phyloP scores from a whole-genome alignment of 768 basidiomycete genomes.

The Boletus sp. region DNA sequence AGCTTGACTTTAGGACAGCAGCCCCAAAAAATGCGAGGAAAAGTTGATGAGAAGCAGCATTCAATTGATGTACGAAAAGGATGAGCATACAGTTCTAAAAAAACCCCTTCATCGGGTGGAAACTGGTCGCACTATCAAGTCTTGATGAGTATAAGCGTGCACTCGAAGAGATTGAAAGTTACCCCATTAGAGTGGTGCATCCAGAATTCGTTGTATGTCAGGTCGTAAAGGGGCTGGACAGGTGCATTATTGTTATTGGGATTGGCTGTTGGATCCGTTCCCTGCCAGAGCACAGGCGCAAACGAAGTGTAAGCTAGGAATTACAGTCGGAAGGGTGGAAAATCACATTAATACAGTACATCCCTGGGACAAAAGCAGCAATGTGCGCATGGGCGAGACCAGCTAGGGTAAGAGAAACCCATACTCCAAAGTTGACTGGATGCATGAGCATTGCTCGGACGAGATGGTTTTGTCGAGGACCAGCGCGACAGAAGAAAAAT shows the following conservation, averaged over 20 bases:
- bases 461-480: constrained; percentile 3
- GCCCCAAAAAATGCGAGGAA: neutral
- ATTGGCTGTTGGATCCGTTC: neutral
- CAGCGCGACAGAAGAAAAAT: constrained; percentile 2
- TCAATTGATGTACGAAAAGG: neutral
- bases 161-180: neutral
- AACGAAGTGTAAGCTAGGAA: neutral
- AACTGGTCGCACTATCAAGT: neutral
- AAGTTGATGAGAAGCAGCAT: neutral
- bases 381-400: constrained; percentile 11
- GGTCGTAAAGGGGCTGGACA: neutral
- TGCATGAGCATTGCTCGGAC: neutral
- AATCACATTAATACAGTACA: constrained; percentile 13
- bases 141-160: neutral
- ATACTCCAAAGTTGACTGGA: neutral
- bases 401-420: constrained; percentile 11
- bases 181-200: neutral
- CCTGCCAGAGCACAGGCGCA: constrained; percentile 3
- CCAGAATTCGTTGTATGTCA: constrained; percentile 1
- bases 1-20: neutral
- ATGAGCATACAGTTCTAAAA: constrained; percentile 12
- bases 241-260: neutral
- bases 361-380: neutral
- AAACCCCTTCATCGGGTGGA: neutral
- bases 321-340: neutral